Evolutionary conservation across 1,284 basidiomycete species (phyloP).

Genomic region (Ustilago xerochloae): DNA sequence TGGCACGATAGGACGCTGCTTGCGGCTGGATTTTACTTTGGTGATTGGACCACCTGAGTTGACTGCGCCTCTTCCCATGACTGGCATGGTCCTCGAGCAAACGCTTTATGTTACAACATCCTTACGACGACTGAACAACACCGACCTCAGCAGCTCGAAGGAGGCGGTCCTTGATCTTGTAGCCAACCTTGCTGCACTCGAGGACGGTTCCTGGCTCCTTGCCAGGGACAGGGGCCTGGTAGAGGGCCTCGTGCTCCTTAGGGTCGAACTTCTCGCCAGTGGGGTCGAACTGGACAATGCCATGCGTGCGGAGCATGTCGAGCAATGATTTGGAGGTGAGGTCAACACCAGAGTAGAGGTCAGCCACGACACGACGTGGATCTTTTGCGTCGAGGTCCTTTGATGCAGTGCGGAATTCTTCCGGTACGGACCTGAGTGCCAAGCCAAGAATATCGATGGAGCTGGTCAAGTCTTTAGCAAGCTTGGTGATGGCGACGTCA

Average conservation of each 20-base stretch:
- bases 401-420: slow-evolving; percentile 60
- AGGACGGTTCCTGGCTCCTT: slow-evolving; percentile 90
- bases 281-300: slow-evolving; percentile 90
- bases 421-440: slow-evolving; percentile 84
- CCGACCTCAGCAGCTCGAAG: slow-evolving; percentile 96
- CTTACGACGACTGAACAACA: slow-evolving; percentile 74
- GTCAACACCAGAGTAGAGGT: slow-evolving; percentile 81
- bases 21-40: too few species aligned
- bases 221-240: slow-evolving; percentile 86
- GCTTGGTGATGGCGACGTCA: slow-evolving; percentile 91
- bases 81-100: too few species aligned
- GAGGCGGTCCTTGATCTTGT: slow-evolving; percentile 72
- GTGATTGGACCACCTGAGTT: too few species aligned
- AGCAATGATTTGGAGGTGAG: slow-evolving; percentile 90
- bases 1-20: too few species aligned
- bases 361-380: slow-evolving; percentile 54
- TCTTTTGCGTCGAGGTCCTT: slow-evolving; percentile 65
- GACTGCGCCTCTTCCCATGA: too few species aligned
- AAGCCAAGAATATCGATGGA: slow-evolving; percentile 91
- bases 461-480: slow-evolving; percentile 88
- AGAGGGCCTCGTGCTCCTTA: slow-evolving; percentile 92
- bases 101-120: too few species aligned
- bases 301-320: slow-evolving; percentile 89
- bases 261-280: slow-evolving; percentile 93
- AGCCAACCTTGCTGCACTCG: slow-evolving; percentile 90